phyloP scores from a whole-genome alignment of 1,139 yeast genomes.

The Candida tetrigidarum region DNA sequence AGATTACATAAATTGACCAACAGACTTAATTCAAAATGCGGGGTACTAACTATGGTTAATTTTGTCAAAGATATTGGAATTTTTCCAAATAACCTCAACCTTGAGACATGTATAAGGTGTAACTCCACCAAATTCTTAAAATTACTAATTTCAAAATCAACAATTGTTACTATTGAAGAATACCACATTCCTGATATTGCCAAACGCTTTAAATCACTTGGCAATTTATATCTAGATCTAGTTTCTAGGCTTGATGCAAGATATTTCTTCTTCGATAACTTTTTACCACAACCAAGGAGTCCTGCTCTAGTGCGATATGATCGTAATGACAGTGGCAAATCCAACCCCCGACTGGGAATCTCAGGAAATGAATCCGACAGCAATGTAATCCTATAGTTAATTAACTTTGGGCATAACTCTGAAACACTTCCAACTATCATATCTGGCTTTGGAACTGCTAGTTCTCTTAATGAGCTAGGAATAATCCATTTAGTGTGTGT shows the following conservation, averaged over 20 bases:
- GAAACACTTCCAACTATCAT: too few species aligned
- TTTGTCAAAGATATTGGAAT: not conserved
- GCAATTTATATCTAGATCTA: not conserved
- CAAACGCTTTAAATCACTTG: not conserved
- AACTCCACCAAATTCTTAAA: not conserved
- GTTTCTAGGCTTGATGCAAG: not conserved
- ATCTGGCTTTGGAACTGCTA: too few species aligned
- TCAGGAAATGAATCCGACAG: too few species aligned
- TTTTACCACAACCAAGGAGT: too few species aligned
- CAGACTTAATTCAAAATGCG: not conserved
- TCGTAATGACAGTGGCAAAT: too few species aligned
- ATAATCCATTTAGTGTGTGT: too few species aligned
- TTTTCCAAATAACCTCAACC: not conserved
- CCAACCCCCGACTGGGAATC: too few species aligned
- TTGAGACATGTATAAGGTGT: not conserved
- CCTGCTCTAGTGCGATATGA: too few species aligned
- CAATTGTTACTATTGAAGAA: not conserved
- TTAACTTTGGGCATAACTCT: too few species aligned
- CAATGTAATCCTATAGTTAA: too few species aligned
- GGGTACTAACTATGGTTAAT: not conserved
- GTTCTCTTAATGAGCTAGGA: too few species aligned
- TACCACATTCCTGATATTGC: not conserved
- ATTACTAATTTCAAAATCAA: not conserved
- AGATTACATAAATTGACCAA: not conserved
- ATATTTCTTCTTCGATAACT: too few species aligned